Evolutionary conservation across 2,329 filamentous ascomycete species (phyloP).

Genomic region (Penicillium sclerotigenum): DNA sequence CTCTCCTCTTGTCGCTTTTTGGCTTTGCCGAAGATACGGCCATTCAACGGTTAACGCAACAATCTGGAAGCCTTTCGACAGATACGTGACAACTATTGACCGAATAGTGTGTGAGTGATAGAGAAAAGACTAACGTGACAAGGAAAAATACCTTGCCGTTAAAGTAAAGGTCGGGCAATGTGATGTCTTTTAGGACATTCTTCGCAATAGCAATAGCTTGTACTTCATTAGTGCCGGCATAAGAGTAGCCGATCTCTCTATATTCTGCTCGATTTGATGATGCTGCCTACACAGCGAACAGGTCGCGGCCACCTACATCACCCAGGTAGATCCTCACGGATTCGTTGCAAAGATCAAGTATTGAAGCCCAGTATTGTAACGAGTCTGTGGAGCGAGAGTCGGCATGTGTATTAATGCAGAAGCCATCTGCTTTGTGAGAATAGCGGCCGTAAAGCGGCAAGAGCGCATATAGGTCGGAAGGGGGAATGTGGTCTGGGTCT

Average conservation of each 20-base stretch:
- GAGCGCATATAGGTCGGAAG: conserved; percentile 29
- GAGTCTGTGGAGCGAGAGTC: too few relatives aligned
- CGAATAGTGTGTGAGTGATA: conserved; percentile 22
- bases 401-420: conserved; percentile 35
- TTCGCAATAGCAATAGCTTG: conserved; percentile 35
- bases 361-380: too few relatives aligned
- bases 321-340: too few relatives aligned
- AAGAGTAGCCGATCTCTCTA: conserved; percentile 37
- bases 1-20: too few relatives aligned
- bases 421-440: conserved; percentile 28
- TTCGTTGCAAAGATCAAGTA: too few relatives aligned
- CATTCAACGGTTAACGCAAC: too few relatives aligned
- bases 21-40: too few relatives aligned
- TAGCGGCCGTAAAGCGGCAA: conserved; percentile 35
- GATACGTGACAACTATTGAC: conserved; percentile 38
- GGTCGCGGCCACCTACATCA: too few relatives aligned
- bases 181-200: conserved; percentile 27
- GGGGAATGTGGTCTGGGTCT: conserved; percentile 33
- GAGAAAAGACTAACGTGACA: background rate
- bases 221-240: conserved; percentile 43
- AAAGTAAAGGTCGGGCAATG: conserved; percentile 42
- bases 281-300: too few relatives aligned
- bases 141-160: conserved; percentile 33
- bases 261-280: too few relatives aligned
- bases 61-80: conserved; percentile 40